Conservation (phyloP, 768 basidiomycete genomes). For the Suillus paluster region DNA sequence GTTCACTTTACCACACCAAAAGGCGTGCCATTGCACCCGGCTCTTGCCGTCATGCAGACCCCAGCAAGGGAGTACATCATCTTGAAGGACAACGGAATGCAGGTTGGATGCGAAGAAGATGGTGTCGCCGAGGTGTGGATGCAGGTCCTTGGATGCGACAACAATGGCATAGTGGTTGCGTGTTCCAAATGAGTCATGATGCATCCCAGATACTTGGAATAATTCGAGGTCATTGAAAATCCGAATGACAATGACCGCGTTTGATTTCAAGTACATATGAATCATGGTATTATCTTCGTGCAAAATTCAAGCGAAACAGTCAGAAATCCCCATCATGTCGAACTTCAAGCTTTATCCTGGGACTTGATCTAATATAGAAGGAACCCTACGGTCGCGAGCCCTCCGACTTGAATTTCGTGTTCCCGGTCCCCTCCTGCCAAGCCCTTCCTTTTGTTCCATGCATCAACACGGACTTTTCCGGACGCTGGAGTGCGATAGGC, state of each 20-base stretch:
- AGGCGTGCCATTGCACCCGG: constrained; percentile 55
- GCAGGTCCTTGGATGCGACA: constrained; percentile 55
- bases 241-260: background rate
- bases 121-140: constrained; percentile 69
- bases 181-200: background rate
- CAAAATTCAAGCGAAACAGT: background rate
- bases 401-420: background rate
- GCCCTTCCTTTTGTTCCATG: background rate
- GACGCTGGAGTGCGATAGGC: background rate
- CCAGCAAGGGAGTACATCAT: constrained; percentile 70
- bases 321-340: background rate
- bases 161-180: background rate
- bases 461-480: background rate
- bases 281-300: background rate
- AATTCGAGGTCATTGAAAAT: background rate
- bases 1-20: constrained; percentile 59
- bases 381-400: background rate
- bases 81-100: constrained; percentile 76
- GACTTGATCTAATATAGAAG: background rate
- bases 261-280: background rate
- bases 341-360: background rate
- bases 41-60: constrained; percentile 74
- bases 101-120: constrained; percentile 77
- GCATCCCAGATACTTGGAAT: background rate
- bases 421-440: background rate